Base-by-base conservation (phyloP, 2,329 filamentous ascomycete species). In the Knufia petricola region DNA sequence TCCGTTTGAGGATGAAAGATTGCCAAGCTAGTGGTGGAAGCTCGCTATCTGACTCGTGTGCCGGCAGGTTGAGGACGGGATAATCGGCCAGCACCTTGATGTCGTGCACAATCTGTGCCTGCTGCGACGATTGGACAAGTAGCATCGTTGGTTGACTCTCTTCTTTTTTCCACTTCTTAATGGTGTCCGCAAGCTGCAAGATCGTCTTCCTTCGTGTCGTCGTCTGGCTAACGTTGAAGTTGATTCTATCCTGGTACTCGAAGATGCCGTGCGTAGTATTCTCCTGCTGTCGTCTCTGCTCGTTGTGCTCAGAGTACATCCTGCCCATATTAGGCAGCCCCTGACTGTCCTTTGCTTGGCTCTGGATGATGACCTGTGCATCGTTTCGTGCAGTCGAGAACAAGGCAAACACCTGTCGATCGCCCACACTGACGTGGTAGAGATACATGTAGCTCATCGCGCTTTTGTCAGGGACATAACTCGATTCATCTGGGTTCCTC, bases 21-120 rank as follows among this genome's bases (percentile, higher is more conserved):
- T 96, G 92, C 92, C 92, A 99, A 1, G 88, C 89, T 13, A 99
- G 75, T 0, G 90, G 88, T 8, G 92, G 92, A 3, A 96, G 73
- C 31, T 88, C 84, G 64, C 85, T 87, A 61, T 98, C 94, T 0
- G 82, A 78, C 21, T 84, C 77, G 59, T 96, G 87, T 51, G 87
- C 84, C 59, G 84, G 84, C 41, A 99, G 74, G 0, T 85, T 78
- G 38, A 98, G 68, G 12, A 90, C 77, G 0, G 92, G 92, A 55
- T 95, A 84, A 31, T 94, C 89, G 47, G 81, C 84, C 17, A 96
- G 70, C 1, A 85, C 77, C 0, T 90, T 85, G 23, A 98, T 79
- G 55, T 95, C 88, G 55, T 95, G 87, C 10, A 88, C 74, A 1
- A 98, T 73, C 50, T 87, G 77, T 42, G 82, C 82, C 50, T 82